These are phyloP conservation scores for Aureobasidium uvarum DNA, from an alignment of 2,329 filamentous ascomycete genomes.

Conservation along the genomic window DNA sequence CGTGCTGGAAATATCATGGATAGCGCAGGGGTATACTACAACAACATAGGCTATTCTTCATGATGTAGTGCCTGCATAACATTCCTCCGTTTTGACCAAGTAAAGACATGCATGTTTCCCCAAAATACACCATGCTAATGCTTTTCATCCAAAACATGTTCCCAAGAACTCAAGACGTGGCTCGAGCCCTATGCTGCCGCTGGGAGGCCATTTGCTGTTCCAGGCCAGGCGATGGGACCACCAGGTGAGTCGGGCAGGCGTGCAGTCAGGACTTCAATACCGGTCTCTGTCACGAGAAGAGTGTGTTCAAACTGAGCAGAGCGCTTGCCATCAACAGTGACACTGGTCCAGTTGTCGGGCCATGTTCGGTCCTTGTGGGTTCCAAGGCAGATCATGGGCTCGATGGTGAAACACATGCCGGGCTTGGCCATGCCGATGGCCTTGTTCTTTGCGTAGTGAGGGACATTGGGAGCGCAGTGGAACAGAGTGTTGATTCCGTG, in stretches of 20 bases:
- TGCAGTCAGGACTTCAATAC: slow-evolving; percentile 78
- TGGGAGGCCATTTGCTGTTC: slow-evolving; percentile 20
- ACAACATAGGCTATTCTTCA: not conserved
- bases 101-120: slow-evolving; percentile 4
- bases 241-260: slow-evolving; percentile 71
- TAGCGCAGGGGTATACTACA: not conserved
- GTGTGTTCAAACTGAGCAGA: slow-evolving; percentile 96
- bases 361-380: slow-evolving; percentile 91
- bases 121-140: slow-evolving; percentile 16
- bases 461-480: slow-evolving; percentile 90
- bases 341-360: slow-evolving; percentile 99
- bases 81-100: not conserved
- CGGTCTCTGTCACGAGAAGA: slow-evolving; percentile 76
- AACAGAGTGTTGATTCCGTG: slow-evolving; percentile 94
- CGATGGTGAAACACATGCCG: slow-evolving; percentile 98
- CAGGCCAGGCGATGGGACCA: slow-evolving; percentile 64
- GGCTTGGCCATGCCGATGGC: slow-evolving; percentile 89
- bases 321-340: slow-evolving; percentile 81
- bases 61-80: not conserved
- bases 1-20: not conserved
- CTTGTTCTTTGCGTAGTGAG: slow-evolving; percentile 98
- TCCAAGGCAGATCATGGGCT: slow-evolving; percentile 95
- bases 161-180: not conserved
- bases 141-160: not conserved
- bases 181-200: slow-evolving; percentile 5